These are phyloP conservation scores for Erythrophleum fordii DNA, from an alignment of 306 rosid species.

Conservation along the genomic window DNA sequence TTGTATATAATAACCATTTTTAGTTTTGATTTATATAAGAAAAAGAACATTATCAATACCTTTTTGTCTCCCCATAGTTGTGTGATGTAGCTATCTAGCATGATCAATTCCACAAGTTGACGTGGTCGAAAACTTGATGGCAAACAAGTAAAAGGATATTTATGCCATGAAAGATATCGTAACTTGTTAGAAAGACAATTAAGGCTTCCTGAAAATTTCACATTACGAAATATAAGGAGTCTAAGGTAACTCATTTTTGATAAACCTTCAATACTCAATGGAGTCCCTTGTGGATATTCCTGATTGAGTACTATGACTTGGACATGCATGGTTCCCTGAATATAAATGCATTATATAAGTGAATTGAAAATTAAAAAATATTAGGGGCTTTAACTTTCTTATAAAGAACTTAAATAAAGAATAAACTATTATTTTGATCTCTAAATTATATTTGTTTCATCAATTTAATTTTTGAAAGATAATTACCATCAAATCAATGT, in stretches of 20 bases:
- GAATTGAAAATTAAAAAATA: background rate
- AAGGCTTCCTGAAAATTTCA: background rate
- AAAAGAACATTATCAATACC: background rate
- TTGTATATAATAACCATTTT: too few species aligned
- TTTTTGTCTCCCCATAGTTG: background rate
- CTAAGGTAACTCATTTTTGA: background rate
- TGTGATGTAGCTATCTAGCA: background rate
- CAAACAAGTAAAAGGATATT: conserved; percentile 1
- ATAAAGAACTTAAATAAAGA: too few species aligned
- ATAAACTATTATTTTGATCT: too few species aligned
- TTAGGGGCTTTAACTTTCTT: too few species aligned
- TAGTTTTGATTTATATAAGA: too few species aligned
- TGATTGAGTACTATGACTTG: background rate
- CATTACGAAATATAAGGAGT: background rate
- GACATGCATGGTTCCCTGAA: background rate
- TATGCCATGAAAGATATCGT: background rate
- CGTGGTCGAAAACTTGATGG: background rate
- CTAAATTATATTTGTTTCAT: too few species aligned
- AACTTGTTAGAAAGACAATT: background rate
- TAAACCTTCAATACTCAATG: background rate
- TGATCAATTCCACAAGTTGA: background rate
- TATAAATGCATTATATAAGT: background rate
- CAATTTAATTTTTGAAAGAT: too few species aligned
- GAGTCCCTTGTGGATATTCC: background rate
- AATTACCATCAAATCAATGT: too few species aligned